phyloP scores from a whole-genome alignment of 2,329 filamentous ascomycete genomes.

The Claviceps sp. region DNA sequence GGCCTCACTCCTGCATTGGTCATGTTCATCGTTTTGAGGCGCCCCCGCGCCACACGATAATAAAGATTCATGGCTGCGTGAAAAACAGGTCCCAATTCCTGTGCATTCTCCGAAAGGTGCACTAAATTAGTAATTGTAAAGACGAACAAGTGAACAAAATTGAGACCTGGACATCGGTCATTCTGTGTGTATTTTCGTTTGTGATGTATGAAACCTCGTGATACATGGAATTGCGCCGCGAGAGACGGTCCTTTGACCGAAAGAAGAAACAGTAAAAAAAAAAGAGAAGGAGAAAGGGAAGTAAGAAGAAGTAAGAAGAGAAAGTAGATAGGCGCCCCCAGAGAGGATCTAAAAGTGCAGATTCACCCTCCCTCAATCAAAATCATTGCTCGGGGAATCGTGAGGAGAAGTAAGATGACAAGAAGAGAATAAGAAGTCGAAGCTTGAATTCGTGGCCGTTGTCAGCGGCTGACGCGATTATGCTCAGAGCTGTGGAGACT shows the following conservation, averaged over 20 bases:
- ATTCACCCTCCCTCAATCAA: neutral
- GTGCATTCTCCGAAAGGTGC: neutral
- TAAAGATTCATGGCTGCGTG: neutral
- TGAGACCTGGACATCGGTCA: neutral
- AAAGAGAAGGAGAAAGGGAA: neutral
- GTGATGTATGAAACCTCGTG: neutral
- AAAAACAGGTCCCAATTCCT: neutral
- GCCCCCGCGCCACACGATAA: neutral
- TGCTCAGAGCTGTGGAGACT: neutral
- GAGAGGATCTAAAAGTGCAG: neutral
- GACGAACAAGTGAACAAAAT: neutral
- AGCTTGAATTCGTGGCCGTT: neutral
- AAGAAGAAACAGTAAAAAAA: neutral
- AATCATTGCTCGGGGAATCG: neutral
- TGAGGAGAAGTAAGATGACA: neutral
- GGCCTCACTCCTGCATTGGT: neutral
- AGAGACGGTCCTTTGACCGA: neutral
- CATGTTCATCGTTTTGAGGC: neutral
- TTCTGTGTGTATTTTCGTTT: neutral
- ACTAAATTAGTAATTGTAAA: neutral
- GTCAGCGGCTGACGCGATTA: neutral
- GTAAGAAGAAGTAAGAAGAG: neutral
- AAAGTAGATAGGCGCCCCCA: neutral
- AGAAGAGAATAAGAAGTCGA: neutral
- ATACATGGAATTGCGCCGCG: neutral